phyloP scores from a whole-genome alignment of 2,329 filamentous ascomycete genomes.

The Arthrobotrys megalospora region DNA sequence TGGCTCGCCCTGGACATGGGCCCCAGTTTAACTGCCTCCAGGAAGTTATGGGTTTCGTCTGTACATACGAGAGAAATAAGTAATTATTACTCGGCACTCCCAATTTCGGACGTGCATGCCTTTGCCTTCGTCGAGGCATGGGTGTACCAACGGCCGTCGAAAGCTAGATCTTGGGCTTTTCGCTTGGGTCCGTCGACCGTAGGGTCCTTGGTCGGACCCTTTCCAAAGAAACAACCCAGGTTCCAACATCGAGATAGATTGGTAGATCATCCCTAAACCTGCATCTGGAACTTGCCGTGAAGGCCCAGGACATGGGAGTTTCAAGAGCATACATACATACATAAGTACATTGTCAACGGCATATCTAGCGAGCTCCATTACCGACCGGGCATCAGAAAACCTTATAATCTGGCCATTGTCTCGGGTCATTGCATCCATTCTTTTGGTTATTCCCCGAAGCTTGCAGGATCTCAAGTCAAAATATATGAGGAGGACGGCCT shows the following conservation, averaged over 20 bases:
- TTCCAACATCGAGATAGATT: constrained; percentile 35
- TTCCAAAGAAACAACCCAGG: constrained; percentile 17
- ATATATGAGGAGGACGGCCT: constrained; percentile 24
- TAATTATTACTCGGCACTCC: constrained; percentile 28
- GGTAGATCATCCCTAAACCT: constrained; percentile 18
- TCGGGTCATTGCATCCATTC: constrained; percentile 25
- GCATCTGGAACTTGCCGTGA: constrained; percentile 45
- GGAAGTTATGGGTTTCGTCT: constrained; percentile 13
- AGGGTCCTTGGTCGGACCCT: constrained; percentile 36
- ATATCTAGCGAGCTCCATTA: constrained; percentile 36
- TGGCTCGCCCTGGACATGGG: constrained; percentile 37
- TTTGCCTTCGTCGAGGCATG: constrained; percentile 29
- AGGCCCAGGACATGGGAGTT: constrained; percentile 26
- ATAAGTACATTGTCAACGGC: constrained; percentile 27
- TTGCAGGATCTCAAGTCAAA: constrained; percentile 37
- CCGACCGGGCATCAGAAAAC: constrained; percentile 44
- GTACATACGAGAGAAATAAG: constrained; percentile 19
- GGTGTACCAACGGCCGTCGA: constrained; percentile 11
- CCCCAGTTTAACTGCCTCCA: constrained; percentile 22
- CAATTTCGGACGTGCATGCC: constrained; percentile 35
- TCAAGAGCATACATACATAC: constrained; percentile 26
- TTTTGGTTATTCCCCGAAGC: constrained; percentile 47
- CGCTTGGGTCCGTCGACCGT: constrained; percentile 40
- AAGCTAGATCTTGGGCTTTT: constrained; percentile 37
- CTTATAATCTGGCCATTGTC: constrained; percentile 48